Evolutionary conservation across 202 grass and related monocot genomes (phyloP).

Genomic region (Musa balbisiana): DNA sequence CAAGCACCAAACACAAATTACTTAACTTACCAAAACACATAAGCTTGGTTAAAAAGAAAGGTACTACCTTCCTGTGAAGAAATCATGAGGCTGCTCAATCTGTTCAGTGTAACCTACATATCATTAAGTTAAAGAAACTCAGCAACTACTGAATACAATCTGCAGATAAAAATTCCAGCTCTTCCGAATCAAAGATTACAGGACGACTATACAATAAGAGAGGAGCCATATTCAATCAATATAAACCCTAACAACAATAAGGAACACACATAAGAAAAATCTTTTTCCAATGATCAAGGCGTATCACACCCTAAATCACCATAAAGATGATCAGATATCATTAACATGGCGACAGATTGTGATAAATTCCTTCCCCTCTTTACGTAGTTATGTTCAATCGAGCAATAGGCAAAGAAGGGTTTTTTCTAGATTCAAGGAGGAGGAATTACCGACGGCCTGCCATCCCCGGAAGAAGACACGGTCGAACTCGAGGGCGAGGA

Average conservation of each 20-base stretch:
- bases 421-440: neutral
- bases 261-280: neutral
- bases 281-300: neutral
- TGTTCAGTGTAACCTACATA: slow-evolving; percentile 70
- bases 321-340: neutral
- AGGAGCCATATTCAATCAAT: neutral
- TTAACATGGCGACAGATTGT: neutral
- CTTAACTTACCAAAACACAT: neutral
- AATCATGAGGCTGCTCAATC: slow-evolving; percentile 61
- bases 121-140: neutral
- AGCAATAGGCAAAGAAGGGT: neutral
- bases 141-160: neutral
- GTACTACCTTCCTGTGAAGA: slow-evolving; percentile 80
- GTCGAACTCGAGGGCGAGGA: slow-evolving; percentile 59
- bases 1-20: neutral
- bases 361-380: too few relatives aligned
- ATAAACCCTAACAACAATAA: neutral
- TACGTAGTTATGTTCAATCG: too few relatives aligned
- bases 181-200: too few relatives aligned
- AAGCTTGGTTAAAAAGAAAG: neutral
- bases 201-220: neutral
- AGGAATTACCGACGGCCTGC: slow-evolving; percentile 73
- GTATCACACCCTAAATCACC: neutral
- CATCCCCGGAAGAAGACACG: slow-evolving; percentile 72
- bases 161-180: neutral